Percentiles rank a stretch among this genome's conserved stretches.
phyloP scores from a whole-genome alignment of 2,329 filamentous ascomycete species.

The Scleromitrula shiraiana region DNA sequence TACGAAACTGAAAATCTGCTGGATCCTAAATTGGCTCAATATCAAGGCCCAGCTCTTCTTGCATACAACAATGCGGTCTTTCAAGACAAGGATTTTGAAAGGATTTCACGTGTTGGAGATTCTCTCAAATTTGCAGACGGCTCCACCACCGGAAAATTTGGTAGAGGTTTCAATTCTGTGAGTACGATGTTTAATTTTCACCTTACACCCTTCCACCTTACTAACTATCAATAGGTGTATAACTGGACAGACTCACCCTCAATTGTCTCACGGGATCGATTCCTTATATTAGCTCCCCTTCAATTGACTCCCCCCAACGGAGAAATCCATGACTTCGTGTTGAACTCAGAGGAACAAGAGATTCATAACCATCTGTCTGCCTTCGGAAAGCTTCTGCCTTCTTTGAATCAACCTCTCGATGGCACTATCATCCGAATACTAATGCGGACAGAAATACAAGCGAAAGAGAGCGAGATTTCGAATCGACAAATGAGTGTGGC shows the following conservation, averaged over 20 bases:
- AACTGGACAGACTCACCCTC: constrained; percentile 34
- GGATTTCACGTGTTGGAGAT: constrained; percentile 27
- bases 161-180: constrained; percentile 32
- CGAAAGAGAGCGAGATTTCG: constrained; percentile 27
- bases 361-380: constrained; percentile 29
- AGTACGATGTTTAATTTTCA: background rate
- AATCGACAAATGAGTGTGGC: constrained; percentile 16
- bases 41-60: constrained; percentile 30
- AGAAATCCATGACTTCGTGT: constrained; percentile 28
- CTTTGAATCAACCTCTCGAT: constrained; percentile 16
- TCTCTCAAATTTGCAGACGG: constrained; percentile 27
- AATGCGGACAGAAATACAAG: constrained; percentile 25
- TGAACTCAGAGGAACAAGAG: constrained; percentile 13
- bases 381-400: constrained; percentile 22
- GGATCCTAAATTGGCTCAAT: constrained; percentile 23
- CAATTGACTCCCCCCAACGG: constrained; percentile 28
- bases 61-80: constrained; percentile 30
- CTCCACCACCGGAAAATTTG: constrained; percentile 31
- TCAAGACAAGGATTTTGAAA: constrained; percentile 26
- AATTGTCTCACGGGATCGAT: constrained; percentile 26
- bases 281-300: constrained; percentile 31
- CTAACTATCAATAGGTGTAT: constrained; percentile 22
- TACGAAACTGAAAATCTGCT: constrained; percentile 24
- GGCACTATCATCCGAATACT: constrained; percentile 32
- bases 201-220: constrained; percentile 5